Evolutionary conservation across 169 alveolate genomes (phyloP), one percentile per base, ranked within the genome.

Genomic region (Pseudocohnilembus persalinus): DNA sequence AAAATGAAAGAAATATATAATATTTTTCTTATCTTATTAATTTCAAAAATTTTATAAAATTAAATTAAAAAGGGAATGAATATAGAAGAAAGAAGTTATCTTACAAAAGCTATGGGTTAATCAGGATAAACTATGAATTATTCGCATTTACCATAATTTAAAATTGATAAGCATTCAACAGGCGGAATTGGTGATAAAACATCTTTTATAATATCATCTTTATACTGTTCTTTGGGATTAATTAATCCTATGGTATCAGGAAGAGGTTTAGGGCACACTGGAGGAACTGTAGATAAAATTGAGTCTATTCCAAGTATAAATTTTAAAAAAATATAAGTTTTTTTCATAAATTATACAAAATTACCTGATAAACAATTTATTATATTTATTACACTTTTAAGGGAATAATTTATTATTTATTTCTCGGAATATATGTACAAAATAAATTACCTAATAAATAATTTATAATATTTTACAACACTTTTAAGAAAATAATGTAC

Each of bases 61-160:
- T n/a, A n/a, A n/a, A n/a, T n/a, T n/a, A n/a, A n/a, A n/a, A 84
- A 89, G 33, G 93, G 93, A 81, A 89, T 89, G 93, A 89, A 82
- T 65, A 81, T 84, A 27, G 83, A 84, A 82, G 93, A 89, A 73
- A 84, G 85, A 29, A 85, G 87, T 0, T 29, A 81, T 32, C 82
- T 89, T 49, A 89, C 93, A 4, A 83, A 82, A 31, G 93, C 87
- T 33, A 89, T 89, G 90, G 64, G 87, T 80, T 75, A 74, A n/a
- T 79, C 88, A 76, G 93, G 93, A 4, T 84, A 89, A 27, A 82
- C 74, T 26, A 83, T 88, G 93, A 85, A 89, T 74, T 84, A 77
- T 63, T 76, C 84, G 11, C 76, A 85, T 65, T 81, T 82, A 28
- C 83, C 83, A 0, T 90, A 88, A 0, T 24, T 34, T 76, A 84